Evolutionary conservation across 1,139 yeast genomes (phyloP), one percentile per base, ranked within the genome.

Genomic region (Wickerhamomyces sp.): DNA sequence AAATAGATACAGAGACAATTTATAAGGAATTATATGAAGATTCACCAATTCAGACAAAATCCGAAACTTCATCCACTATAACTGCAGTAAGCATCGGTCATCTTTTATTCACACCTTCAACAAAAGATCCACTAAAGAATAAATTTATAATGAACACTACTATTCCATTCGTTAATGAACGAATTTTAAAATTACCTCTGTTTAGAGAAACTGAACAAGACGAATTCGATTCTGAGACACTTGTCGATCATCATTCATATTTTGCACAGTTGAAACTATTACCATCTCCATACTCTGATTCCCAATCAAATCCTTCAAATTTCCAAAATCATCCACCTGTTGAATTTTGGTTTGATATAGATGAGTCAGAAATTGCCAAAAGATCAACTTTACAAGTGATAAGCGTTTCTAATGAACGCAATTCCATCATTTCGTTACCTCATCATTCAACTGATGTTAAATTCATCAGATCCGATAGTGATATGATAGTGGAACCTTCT

Each of bases 281-380:
- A 6, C 81, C 83, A 1, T 59, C 72, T 2, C 63, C 71, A 11
- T 61, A 54, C 45, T 51, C 44, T 33, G 51, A 45, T 28, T 46
- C 42, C 4, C 46, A 44, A 12, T 51, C 44, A 33, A 51, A 45
- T 28, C 46, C 42, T 5, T 46, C 44, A 12, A 35, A 46, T 19
- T 42, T 40, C 14, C 44, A 46, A 18, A 55, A 59, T 31, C 65
- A 61, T 32, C 81, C 82, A 4, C 78, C 80, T 2, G 52, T 77
- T 15, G 81, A 75, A 47, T 55, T 77, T 27, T 72, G 79, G 74
- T 58, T 71, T 32, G 72, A 70, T 32, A 54, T 74, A 33, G 70
- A 68, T 44, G 68, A 64, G 17, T 49, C 54, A 17, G 64, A 63
- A 16, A 57, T 47, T 16, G 69, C 72, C 0, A 66, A 67, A 28